Percentiles rank a stretch among this genome's conserved stretches.
These are phyloP conservation scores for Mortierella alpina DNA, from an alignment of 192 early-diverging fungal genomes.

Conservation along the genomic window DNA sequence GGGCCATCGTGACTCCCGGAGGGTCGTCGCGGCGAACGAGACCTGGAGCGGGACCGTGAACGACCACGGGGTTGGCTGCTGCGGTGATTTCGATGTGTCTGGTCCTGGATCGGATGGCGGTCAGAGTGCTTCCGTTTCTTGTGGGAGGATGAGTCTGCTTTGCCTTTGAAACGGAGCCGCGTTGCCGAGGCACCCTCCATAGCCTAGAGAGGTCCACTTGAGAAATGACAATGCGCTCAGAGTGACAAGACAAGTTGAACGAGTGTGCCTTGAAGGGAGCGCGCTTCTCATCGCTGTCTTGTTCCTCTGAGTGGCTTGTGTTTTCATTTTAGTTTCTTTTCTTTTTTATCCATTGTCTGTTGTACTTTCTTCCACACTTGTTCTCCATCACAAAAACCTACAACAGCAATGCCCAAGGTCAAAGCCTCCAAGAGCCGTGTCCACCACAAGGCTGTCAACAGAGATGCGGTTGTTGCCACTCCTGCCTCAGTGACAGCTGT, in stretches of 20 bases:
- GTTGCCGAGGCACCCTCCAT: constrained; percentile 32
- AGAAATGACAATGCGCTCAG: too few species aligned
- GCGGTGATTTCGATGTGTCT: background rate
- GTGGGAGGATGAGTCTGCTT: constrained; percentile 4
- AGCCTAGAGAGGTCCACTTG: background rate
- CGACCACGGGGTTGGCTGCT: background rate
- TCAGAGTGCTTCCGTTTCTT: constrained; percentile 9
- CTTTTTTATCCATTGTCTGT: constrained; percentile 1
- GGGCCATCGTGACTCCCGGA: constrained; percentile 1
- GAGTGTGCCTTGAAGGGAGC: background rate
- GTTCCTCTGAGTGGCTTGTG: background rate
- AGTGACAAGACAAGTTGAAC: background rate
- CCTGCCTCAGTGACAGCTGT: background rate
- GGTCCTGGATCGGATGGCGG: background rate
- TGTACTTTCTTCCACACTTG: constrained; percentile 1
- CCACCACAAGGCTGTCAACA: constrained; percentile 46
- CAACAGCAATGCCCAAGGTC: constrained; percentile 45
- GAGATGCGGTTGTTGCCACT: constrained; percentile 11
- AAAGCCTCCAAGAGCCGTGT: constrained; percentile 43
- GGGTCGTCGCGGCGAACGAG: constrained; percentile 1
- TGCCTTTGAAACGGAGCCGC: constrained; percentile 30
- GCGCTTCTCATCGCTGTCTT: background rate
- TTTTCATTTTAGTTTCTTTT: background rate
- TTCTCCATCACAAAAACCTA: background rate
- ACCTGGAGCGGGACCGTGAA: constrained; percentile 16